Percentiles rank a stretch among this genome's conserved stretches.
Conservation (phyloP, 2,329 filamentous ascomycete species). For the Chaetomium globosum region DNA sequence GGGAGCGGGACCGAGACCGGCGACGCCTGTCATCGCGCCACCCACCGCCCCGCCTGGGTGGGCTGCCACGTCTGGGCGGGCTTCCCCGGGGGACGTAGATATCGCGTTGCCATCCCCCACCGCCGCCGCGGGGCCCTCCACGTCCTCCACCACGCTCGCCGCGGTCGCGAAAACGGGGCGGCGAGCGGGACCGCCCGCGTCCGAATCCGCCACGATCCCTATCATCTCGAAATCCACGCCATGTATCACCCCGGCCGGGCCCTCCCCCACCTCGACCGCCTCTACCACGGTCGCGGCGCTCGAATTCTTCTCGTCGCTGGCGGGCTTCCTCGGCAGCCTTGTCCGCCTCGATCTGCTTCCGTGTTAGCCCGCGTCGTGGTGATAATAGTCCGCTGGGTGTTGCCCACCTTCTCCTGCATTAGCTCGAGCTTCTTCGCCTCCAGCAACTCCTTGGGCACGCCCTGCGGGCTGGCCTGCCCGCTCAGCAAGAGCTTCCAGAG, state of each 20-base stretch:
- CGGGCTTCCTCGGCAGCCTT: conserved; percentile 76
- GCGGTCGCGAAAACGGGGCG: conserved; percentile 48
- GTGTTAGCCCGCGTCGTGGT: neutral
- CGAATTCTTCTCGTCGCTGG: conserved; percentile 69
- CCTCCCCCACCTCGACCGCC: conserved; percentile 42
- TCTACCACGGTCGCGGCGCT: conserved; percentile 65
- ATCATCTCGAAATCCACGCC: conserved; percentile 57
- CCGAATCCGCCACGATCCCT: conserved; percentile 53
- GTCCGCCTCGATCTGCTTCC: conserved; percentile 72
- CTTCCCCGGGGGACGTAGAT: conserved; percentile 55
- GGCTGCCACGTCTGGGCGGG: conserved; percentile 40
- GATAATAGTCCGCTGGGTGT: no score
- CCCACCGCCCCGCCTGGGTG: conserved; percentile 39
- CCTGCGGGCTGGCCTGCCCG: conserved; percentile 83
- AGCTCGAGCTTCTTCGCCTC: conserved; percentile 96
- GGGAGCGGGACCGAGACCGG: conserved; percentile 47
- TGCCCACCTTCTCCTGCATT: conserved; percentile 83
- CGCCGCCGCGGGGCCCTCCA: conserved; percentile 33
- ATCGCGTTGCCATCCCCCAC: conserved; percentile 45
- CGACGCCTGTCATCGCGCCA: conserved; percentile 49
- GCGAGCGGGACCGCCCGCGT: conserved; percentile 55
- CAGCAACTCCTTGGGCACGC: conserved; percentile 89
- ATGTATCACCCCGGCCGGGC: conserved; percentile 50
- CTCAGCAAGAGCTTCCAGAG: conserved; percentile 90
- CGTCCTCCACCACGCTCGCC: conserved; percentile 46